phyloP scores from a whole-genome alignment of 1,139 yeast genomes.

The Candida sp. region DNA sequence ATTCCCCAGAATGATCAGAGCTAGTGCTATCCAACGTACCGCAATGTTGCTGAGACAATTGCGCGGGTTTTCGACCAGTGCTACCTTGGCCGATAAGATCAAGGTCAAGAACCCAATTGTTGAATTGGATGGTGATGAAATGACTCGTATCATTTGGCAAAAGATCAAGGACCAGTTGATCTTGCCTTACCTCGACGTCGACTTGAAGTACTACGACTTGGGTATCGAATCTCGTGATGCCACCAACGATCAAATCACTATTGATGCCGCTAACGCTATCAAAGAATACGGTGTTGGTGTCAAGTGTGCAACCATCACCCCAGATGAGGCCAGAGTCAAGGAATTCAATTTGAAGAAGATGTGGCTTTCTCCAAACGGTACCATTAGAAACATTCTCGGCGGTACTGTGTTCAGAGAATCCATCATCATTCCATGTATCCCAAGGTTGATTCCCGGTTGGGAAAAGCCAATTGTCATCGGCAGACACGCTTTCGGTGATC shows the following conservation, averaged over 20 bases:
- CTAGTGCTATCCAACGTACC: conserved; percentile 15
- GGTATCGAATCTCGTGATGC: conserved; percentile 73
- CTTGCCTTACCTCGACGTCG: conserved; percentile 72
- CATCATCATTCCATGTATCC: conserved; percentile 76
- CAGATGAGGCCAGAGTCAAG: conserved; percentile 81
- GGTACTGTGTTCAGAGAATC: conserved; percentile 90
- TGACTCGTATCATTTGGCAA: conserved; percentile 87
- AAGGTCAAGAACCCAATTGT: conserved; percentile 75
- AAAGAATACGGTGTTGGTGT: conserved; percentile 80
- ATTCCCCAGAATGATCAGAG: conserved; percentile 17
- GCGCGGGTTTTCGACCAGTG: conserved; percentile 26
- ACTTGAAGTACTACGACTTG: conserved; percentile 76
- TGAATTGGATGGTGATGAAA: conserved; percentile 87
- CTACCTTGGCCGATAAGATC: conserved; percentile 51
- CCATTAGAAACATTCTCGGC: conserved; percentile 79
- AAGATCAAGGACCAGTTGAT: conserved; percentile 72
- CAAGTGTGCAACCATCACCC: conserved; percentile 88
- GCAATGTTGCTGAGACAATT: conserved; percentile 14
- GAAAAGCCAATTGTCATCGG: conserved; percentile 84
- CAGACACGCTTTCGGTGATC: conserved; percentile 88
- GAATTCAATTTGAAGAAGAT: conserved; percentile 77
- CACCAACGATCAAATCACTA: conserved; percentile 73
- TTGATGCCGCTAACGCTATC: conserved; percentile 79
- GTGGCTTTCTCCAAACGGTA: conserved; percentile 91
- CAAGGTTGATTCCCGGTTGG: conserved; percentile 81